These are phyloP conservation scores for Zopfochytrium polystomum DNA, from an alignment of 371 early-diverging fungal genomes.

Conservation along the genomic window DNA sequence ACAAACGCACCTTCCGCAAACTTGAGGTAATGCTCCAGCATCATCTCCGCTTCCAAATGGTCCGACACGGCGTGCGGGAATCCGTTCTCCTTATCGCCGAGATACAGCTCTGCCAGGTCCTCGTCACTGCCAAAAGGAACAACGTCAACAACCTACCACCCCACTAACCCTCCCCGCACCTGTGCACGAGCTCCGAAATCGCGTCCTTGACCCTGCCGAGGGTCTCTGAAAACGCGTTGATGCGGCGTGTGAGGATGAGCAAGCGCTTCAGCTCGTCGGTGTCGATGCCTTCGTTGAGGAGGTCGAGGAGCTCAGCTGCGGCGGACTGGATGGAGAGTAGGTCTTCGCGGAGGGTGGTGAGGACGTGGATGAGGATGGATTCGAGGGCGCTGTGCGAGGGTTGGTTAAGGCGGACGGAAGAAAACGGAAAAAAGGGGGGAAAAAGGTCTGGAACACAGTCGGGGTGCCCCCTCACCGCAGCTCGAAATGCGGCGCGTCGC, in stretches of 20 bases:
- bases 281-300: constrained; percentile 73
- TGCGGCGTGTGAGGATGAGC: constrained; percentile 68
- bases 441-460: background rate
- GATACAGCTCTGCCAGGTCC: constrained; percentile 84
- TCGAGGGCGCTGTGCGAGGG: constrained; percentile 60
- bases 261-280: constrained; percentile 71
- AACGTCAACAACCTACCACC: constrained; percentile 6
- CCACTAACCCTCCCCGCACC: constrained; percentile 31
- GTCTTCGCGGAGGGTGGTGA: constrained; percentile 68
- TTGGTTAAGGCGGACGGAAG: background rate
- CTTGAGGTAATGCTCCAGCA: constrained; percentile 84
- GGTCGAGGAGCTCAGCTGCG: constrained; percentile 61
- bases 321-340: constrained; percentile 64
- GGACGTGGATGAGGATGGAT: constrained; percentile 73
- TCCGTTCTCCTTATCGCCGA: constrained; percentile 71
- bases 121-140: constrained; percentile 70
- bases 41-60: constrained; percentile 82
- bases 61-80: constrained; percentile 54
- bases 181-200: constrained; percentile 74
- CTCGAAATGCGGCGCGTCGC: constrained; percentile 57
- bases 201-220: constrained; percentile 71
- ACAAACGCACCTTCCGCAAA: constrained; percentile 58
- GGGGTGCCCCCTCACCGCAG: constrained; percentile 65
- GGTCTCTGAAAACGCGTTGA: constrained; percentile 72
- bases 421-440: background rate